Evolutionary conservation across 768 basidiomycete species (phyloP), one percentile per base, ranked within the genome.

Genomic region (Serendipita sp.): DNA sequence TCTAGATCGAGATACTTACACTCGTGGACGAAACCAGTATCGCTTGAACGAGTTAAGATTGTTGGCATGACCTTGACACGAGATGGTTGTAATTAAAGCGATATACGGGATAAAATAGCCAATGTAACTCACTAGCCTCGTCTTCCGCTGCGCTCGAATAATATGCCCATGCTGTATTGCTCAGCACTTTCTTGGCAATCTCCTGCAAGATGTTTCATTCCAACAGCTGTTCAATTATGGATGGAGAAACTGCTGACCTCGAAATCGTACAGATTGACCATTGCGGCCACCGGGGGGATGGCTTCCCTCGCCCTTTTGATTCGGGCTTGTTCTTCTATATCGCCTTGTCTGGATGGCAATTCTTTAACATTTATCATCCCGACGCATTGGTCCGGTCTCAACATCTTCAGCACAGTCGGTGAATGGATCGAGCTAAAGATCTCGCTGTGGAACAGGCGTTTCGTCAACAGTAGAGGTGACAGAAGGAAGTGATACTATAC

Each of bases 121-220:
- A 40, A 48, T 31, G 23, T n/a, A 11, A 75, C 83, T 63, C 73
- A 91, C 91, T 76, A 67, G 86, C 80, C 70, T 87, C 85, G 69
- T 94, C 91, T 70, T 96, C 93, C 0, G 90, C 85, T 16, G 92
- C 94, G n/a, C 91, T 93, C 0, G 88, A 91, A 70, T 97, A 94
- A 72, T 94, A 94, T 3, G 93, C 84, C 70, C 83, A 77, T 0
- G 90, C 90, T 67, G 84, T 87, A 70, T 83, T 78, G 2, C 84
- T 82, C 64, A 97, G 78, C 2, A 87, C 77, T 62, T 82, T 79
- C 69, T 80, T 81, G 6, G 92, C 92, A 23, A 88, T 80, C 33
- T 78, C 77, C 88, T 90, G 65, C 3, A 44, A 3, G 33, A 36
- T 13, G 34, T 27, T 6, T 15, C n/a, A 33, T 18, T 44, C 58